Evolutionary conservation across 768 basidiomycete species (phyloP).

Genomic region (Jaapia argillacea): DNA sequence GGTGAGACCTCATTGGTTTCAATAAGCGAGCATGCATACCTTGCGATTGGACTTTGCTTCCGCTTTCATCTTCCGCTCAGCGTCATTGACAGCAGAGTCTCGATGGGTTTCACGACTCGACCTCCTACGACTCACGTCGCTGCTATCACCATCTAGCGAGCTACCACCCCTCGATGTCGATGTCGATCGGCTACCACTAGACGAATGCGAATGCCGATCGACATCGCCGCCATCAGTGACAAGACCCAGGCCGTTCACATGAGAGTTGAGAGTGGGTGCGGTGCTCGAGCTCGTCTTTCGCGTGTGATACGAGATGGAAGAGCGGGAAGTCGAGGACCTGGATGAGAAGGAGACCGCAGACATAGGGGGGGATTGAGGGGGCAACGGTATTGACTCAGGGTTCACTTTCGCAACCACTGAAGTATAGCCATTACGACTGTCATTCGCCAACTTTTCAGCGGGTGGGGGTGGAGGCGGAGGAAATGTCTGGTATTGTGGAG

Average conservation of each 20-base stretch:
- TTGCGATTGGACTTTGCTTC: slow-evolving; percentile 84
- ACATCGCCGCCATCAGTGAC: background rate
- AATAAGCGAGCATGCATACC: slow-evolving; percentile 29
- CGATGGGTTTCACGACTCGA: no score
- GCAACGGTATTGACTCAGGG: slow-evolving; percentile 46
- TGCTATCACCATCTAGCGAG: background rate
- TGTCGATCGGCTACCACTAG: no score
- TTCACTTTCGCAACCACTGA: slow-evolving; percentile 44
- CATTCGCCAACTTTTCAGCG: no score
- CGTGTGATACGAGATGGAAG: slow-evolving; percentile 31
- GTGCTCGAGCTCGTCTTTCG: slow-evolving; percentile 27
- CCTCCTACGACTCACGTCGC: background rate
- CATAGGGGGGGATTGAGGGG: slow-evolving; percentile 60
- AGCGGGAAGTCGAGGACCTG: slow-evolving; percentile 52
- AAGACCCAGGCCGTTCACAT: slow-evolving; percentile 21
- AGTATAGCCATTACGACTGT: no score
- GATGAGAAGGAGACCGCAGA: slow-evolving; percentile 74
- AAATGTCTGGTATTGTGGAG: background rate
- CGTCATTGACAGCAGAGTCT: background rate
- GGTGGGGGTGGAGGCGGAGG: no score
- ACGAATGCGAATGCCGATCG: no score
- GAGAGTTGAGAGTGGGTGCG: slow-evolving; percentile 31
- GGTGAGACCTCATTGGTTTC: background rate
- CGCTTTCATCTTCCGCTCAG: slow-evolving; percentile 41
- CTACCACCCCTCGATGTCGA: background rate